Evolutionary conservation across 305 asterid species (phyloP), one percentile per base, ranked within the genome.

Genomic region (Lippia alba): DNA sequence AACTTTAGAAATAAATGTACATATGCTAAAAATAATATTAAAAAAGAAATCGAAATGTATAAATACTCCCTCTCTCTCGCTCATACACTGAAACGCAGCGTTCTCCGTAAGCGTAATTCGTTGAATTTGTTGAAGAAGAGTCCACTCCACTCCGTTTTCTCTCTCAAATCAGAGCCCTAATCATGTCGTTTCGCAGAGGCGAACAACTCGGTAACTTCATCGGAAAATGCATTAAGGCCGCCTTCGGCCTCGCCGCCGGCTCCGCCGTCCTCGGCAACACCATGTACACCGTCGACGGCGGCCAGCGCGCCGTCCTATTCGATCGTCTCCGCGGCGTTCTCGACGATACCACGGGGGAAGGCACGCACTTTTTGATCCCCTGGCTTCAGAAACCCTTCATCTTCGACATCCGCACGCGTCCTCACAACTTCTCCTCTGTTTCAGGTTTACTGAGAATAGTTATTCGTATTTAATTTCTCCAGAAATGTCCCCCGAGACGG

Each of bases 301-400:
- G 95, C 30, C 82, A 88, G 18, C 88, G 92, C 60, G 95, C 87
- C 32, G 92, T 88, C 44, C 76, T 88, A n/a, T 88, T 88, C 77
- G 92, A 88, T 33, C 84, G 95, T 3, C 76, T 86, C 72, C 87
- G 82, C 2, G 92, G 92, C 7, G 90, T 88, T 6, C 72, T 86
- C 57, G 83, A 86, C 12, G 80, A 76, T 0, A 84, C 89, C 3
- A 72, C 77, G 34, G 92, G 89, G 14, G 90, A 88, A 79, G 92
- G 95, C 0, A 84, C 92, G 1, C 95, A 88, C 55, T 86, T 86
- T 61, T 70, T 78, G 6, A 53, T 88, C 19, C 92, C 95, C 0
- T 84, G 88, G 88, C 79, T 88, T 20, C 92, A 88, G 62, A 83
- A 82, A 65, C 90, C 90, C 12, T 77, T 45, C 80, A 79, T 84